Evolutionary conservation across 495 filamentous ascomycete genomes (phyloP).

Genomic region (Halenospora varia): DNA sequence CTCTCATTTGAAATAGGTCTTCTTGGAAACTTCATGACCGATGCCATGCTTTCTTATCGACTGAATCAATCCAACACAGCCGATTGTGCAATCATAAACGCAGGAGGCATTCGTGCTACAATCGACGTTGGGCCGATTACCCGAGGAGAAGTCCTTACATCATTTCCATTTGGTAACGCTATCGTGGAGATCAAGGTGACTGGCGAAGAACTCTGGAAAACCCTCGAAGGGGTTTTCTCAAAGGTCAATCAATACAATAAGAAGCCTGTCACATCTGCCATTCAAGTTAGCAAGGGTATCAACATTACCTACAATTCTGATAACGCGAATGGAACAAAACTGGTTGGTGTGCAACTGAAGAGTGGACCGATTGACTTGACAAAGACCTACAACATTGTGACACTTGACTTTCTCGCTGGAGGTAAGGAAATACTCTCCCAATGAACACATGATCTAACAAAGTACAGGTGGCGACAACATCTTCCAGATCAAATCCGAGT

Average conservation of each 20-base stretch:
- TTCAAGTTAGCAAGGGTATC: constrained; percentile 47
- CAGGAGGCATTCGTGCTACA: constrained; percentile 51
- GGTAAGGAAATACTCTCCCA: constrained; percentile 21
- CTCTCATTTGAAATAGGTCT: no score
- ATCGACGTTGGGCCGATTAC: constrained; percentile 50
- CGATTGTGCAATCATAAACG: constrained; percentile 49
- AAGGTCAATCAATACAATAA: constrained; percentile 42
- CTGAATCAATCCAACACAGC: constrained; percentile 30
- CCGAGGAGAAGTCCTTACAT: constrained; percentile 48
- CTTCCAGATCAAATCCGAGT: constrained; percentile 28
- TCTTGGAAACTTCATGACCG: constrained; percentile 17
- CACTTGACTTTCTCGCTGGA: constrained; percentile 49
- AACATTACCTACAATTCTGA: constrained; percentile 41
- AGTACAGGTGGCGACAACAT: constrained; percentile 44
- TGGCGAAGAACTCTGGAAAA: constrained; percentile 43
- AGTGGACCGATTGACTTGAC: constrained; percentile 32
- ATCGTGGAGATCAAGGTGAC: constrained; percentile 43
- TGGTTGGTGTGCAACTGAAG: constrained; percentile 40
- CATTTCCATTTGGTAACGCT: constrained; percentile 55
- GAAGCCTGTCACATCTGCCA: constrained; percentile 41
- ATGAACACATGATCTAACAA: not conserved
- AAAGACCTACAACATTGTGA: constrained; percentile 44
- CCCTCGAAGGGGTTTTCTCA: constrained; percentile 45
- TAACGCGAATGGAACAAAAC: constrained; percentile 27
- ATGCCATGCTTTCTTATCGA: constrained; percentile 52